Conservation (phyloP, 352 stramenopile genomes). For the Phytophthora uliginosa region DNA sequence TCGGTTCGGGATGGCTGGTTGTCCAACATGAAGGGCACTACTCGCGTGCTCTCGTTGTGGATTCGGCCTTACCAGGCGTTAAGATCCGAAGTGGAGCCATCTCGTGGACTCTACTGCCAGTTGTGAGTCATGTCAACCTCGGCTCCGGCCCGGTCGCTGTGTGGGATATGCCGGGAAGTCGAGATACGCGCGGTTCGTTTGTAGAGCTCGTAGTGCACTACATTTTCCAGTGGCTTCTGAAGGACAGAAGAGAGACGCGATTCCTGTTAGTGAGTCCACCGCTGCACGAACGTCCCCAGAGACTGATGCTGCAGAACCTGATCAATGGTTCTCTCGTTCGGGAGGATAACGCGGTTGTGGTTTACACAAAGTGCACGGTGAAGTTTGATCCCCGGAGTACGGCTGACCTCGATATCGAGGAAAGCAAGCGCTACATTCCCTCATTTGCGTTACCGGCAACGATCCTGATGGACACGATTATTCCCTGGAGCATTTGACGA, state of each 20-base stretch:
- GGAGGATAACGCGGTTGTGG: slow-evolving; percentile 23
- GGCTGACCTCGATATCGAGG: slow-evolving; percentile 19
- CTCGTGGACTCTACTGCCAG: slow-evolving; percentile 20
- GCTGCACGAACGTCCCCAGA: slow-evolving; percentile 24
- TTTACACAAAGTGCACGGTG: slow-evolving; percentile 28
- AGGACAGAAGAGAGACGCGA: slow-evolving; percentile 2
- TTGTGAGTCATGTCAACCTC: slow-evolving; percentile 3
- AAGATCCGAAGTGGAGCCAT: slow-evolving; percentile 17
- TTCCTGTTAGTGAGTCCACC: slow-evolving; percentile 33
- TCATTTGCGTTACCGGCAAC: slow-evolving; percentile 13
- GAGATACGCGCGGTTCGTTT: slow-evolving; percentile 29
- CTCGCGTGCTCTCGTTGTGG: slow-evolving; percentile 11
- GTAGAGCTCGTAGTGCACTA: slow-evolving; percentile 26
- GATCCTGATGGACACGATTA: slow-evolving; percentile 20
- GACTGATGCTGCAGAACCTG: slow-evolving; percentile 1
- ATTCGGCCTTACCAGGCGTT: slow-evolving; percentile 6
- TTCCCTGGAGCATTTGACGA: slow-evolving; percentile 2
- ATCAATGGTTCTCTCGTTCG: slow-evolving; percentile 28
- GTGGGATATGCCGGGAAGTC: slow-evolving; percentile 37
- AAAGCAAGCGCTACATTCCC: slow-evolving; percentile 12
- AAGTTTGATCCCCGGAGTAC: slow-evolving; percentile 27
- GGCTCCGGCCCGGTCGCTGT: background rate
- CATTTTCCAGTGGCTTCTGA: slow-evolving; percentile 26
- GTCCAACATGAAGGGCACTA: slow-evolving; percentile 17
- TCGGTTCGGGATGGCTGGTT: slow-evolving; percentile 8